These are phyloP conservation scores for Diaporthe sp. DNA, from an alignment of 2,329 filamentous ascomycete species.

Conservation along the genomic window DNA sequence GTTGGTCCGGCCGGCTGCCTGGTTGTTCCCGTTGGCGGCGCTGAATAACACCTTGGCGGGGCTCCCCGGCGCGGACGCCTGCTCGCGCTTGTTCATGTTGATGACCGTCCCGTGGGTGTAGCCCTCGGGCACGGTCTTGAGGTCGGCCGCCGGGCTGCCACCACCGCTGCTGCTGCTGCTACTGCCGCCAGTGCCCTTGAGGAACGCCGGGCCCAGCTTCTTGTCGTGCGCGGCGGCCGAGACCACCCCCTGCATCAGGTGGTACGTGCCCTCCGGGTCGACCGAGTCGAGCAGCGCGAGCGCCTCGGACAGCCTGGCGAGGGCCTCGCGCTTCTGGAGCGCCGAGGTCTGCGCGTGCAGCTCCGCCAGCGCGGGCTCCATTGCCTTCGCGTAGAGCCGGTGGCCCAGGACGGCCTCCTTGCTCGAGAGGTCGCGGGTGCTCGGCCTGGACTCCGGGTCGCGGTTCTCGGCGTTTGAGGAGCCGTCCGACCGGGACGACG, in stretches of 20 bases:
- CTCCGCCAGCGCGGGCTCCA: slow-evolving; percentile 88
- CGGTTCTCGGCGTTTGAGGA: slow-evolving; percentile 71
- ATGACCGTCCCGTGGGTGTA: slow-evolving; percentile 69
- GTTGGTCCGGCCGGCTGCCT: slow-evolving; percentile 75
- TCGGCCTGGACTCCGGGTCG: slow-evolving; percentile 57
- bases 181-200: slow-evolving; percentile 49
- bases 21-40: slow-evolving; percentile 84
- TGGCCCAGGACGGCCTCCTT: slow-evolving; percentile 89
- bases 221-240: slow-evolving; percentile 78
- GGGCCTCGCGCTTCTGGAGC: slow-evolving; percentile 80
- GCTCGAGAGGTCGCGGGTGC: slow-evolving; percentile 70
- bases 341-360: slow-evolving; percentile 82
- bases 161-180: background rate
- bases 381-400: slow-evolving; percentile 82
- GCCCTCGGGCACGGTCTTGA: slow-evolving; percentile 55
- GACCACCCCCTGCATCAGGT: slow-evolving; percentile 83
- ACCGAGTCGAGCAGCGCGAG: slow-evolving; percentile 86
- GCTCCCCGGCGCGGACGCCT: slow-evolving; percentile 54
- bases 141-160: slow-evolving; percentile 42
- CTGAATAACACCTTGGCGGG: slow-evolving; percentile 79
- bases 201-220: slow-evolving; percentile 69
- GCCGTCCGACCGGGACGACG: slow-evolving; percentile 52
- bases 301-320: slow-evolving; percentile 86
- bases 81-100: slow-evolving; percentile 61
- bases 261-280: slow-evolving; percentile 91